phyloP scores from a whole-genome alignment of 2,329 filamentous ascomycete genomes.

The Paecilomyces sp. region DNA sequence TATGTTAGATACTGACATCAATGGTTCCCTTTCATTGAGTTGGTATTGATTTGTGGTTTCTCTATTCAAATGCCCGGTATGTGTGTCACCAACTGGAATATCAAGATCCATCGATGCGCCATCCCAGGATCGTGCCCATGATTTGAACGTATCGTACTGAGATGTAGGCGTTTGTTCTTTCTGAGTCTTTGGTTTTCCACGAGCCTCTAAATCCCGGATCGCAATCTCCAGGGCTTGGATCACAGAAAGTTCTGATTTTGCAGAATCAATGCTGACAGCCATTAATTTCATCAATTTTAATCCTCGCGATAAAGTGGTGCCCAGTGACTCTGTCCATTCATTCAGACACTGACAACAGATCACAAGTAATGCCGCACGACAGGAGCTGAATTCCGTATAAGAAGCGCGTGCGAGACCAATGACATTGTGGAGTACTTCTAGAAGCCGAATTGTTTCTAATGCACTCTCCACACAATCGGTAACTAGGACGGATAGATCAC shows the following conservation, averaged over 20 bases:
- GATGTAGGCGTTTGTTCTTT: conserved; percentile 34
- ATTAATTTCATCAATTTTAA: conserved; percentile 47
- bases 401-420: conserved; percentile 49
- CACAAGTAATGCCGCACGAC: conserved; percentile 48
- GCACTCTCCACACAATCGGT: conserved; percentile 48
- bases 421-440: conserved; percentile 43
- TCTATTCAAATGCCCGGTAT: background rate
- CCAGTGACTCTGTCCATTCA: conserved; percentile 34
- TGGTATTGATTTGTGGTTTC: conserved; percentile 16
- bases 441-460: conserved; percentile 44
- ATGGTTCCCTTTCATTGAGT: conserved; percentile 22
- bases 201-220: conserved; percentile 38
- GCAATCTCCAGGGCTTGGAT: conserved; percentile 48
- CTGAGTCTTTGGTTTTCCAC: conserved; percentile 27
- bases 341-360: conserved; percentile 33
- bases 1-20: background rate
- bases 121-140: conserved; percentile 46
- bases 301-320: conserved; percentile 42
- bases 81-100: background rate
- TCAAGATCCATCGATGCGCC: conserved; percentile 19
- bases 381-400: conserved; percentile 51
- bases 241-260: conserved; percentile 44
- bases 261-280: conserved; percentile 46
- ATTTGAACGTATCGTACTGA: conserved; percentile 46
- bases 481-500: conserved; percentile 30